phyloP scores from a whole-genome alignment of 2,329 filamentous ascomycete genomes.

The Aspergillus sp. region DNA sequence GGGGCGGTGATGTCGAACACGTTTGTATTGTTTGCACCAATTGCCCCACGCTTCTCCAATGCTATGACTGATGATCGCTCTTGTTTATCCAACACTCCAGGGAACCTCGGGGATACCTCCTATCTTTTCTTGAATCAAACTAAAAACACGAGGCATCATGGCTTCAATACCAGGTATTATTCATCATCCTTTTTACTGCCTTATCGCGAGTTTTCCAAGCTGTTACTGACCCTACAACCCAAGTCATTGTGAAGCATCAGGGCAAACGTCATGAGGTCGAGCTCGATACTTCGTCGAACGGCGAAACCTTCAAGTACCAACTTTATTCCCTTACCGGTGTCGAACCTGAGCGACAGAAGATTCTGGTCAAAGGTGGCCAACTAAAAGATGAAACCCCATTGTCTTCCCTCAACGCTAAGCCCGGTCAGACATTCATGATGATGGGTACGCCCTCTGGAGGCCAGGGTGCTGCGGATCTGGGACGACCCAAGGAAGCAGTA shows the following conservation, averaged over 20 bases:
- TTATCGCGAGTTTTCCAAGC: neutral
- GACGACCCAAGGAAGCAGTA: slow-evolving; percentile 70
- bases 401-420: slow-evolving; percentile 76
- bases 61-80: slow-evolving; percentile 7
- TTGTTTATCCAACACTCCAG: slow-evolving; percentile 12
- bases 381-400: slow-evolving; percentile 93
- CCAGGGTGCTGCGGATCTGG: slow-evolving; percentile 53
- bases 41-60: slow-evolving; percentile 16
- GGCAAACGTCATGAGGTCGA: slow-evolving; percentile 95
- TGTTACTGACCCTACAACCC: slow-evolving; percentile 17
- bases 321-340: slow-evolving; percentile 93
- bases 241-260: slow-evolving; percentile 90
- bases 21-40: slow-evolving; percentile 31
- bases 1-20: slow-evolving; percentile 7
- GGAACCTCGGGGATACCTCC: slow-evolving; percentile 1
- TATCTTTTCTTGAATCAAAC: slow-evolving; percentile 2
- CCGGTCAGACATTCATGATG: slow-evolving; percentile 88
- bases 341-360: slow-evolving; percentile 93
- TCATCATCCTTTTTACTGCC: neutral
- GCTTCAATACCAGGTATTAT: slow-evolving; percentile 52
- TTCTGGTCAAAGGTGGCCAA: slow-evolving; percentile 88
- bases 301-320: slow-evolving; percentile 93
- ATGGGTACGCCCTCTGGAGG: slow-evolving; percentile 80
- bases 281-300: slow-evolving; percentile 75
- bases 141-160: slow-evolving; percentile 36